phyloP scores from a whole-genome alignment of 2,329 filamentous ascomycete species.

The Diplodia intermedia region DNA sequence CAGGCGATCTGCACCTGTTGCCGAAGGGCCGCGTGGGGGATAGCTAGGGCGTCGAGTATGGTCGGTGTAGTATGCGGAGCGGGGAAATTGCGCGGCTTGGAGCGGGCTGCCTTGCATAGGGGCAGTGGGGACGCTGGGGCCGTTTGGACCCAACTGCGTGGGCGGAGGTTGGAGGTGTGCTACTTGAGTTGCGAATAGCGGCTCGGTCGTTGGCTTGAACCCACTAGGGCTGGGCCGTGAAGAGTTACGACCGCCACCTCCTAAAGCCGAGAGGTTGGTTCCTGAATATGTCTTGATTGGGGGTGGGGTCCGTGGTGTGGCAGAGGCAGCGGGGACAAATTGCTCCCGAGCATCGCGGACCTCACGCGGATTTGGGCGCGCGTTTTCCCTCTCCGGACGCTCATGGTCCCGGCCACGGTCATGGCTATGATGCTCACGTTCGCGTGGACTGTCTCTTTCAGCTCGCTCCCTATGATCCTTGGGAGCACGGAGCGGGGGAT shows the following conservation, averaged over 20 bases:
- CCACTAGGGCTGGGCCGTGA: constrained; percentile 34
- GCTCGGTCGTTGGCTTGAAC: constrained; percentile 55
- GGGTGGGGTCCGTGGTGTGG: constrained; percentile 20
- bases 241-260: constrained; percentile 30
- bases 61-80: constrained; percentile 20
- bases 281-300: constrained; percentile 31
- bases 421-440: constrained; percentile 23
- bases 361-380: constrained; percentile 14
- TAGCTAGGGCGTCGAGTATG: constrained; percentile 27
- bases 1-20: constrained; percentile 1
- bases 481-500: constrained; percentile 14
- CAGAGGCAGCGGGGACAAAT: not conserved
- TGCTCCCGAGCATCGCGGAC: constrained; percentile 6
- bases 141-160: constrained; percentile 9
- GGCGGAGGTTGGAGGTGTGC: constrained; percentile 46
- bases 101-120: constrained; percentile 7
- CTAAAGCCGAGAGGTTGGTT: constrained; percentile 35
- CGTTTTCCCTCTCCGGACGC: not conserved
- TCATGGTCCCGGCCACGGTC: constrained; percentile 18
- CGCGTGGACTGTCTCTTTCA: constrained; percentile 6
- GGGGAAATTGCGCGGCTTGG: constrained; percentile 1
- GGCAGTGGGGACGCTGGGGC: constrained; percentile 50
- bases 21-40: constrained; percentile 12
- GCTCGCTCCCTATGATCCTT: constrained; percentile 10
- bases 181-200: constrained; percentile 56